Evolutionary conservation across 176 grass and related monocot genomes (phyloP), one percentile per base, ranked within the genome.

Genomic region (Aegilops speltoides): DNA sequence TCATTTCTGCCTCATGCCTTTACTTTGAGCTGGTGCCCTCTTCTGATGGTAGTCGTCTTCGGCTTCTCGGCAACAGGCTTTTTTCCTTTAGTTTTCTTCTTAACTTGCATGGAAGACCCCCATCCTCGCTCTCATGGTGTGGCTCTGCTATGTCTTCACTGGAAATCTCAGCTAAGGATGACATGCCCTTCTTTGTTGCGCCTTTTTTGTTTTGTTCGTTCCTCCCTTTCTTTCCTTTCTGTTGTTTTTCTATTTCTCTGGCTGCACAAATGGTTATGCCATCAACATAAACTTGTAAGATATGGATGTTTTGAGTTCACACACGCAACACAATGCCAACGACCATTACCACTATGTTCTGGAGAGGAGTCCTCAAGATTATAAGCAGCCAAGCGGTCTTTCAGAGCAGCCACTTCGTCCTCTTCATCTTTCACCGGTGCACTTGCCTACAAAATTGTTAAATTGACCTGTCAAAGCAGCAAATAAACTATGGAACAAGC

Each of bases 11-110:
- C 46, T 67, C 26, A 17, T 29, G 16, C 76, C 37, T 56, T 88
- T 87, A 32, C 73, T 74, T 54, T 88, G 69, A 46, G 75, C 70
- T 26, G 83, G 63, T 1, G 36, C 86, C 79, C 86, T 91, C 73
- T 89, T 60, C 65, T 85, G 10, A 37, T 19, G 1, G 61, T 12
- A 2, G 74, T 63, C 56, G 83, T 85, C 0, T 43, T 43, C 37
- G 86, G 79, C 32, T 84, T 89, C n/a, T 48, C 84, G 2, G 81
- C 81, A 1, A 64, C 78, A 7, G 91, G 59, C 81, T 94, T 95
- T 68, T 65, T 89, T 83, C 91, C 93, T 54, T 84, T 82, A 26
- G 68, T 80, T 77, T 91, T 92, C 64, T 93, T 90, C 43, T 28
- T 79, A 59, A 73, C 65, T 28, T 76, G 60, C 26, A 84, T 46